phyloP scores from a whole-genome alignment of 1,139 yeast species.

The Scheffersomyces cryptocercus region DNA sequence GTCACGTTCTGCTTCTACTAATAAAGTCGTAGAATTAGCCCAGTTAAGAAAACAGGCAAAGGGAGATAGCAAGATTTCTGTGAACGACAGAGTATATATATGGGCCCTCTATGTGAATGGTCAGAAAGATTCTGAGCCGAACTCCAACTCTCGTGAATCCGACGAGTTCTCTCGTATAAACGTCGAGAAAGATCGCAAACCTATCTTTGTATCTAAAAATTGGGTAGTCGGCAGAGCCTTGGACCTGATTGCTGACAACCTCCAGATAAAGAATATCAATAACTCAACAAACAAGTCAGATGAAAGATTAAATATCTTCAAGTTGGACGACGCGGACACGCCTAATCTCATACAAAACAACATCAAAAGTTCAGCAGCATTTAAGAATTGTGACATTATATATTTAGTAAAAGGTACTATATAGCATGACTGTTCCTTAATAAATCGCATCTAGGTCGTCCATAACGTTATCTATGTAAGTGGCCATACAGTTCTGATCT shows the following conservation, averaged over 20 bases:
- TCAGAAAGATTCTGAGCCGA: conserved; percentile 19
- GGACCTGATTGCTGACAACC: conserved; percentile 61
- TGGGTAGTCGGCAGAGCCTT: conserved; percentile 82
- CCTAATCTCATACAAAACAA: conserved; percentile 31
- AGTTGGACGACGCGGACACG: conserved; percentile 24
- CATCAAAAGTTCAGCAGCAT: conserved; percentile 43
- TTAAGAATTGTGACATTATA: conserved; percentile 52
- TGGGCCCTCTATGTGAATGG: conserved; percentile 55
- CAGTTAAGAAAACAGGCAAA: conserved; percentile 53
- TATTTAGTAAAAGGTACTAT: conserved; percentile 57
- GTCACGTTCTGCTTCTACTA: conserved; percentile 8
- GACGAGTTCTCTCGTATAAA: conserved; percentile 26
- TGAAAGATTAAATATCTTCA: conserved; percentile 49
- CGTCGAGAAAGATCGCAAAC: conserved; percentile 28
- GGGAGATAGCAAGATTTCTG: conserved; percentile 65
- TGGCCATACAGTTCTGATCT: conserved; percentile 72
- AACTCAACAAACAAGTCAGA: conserved; percentile 46
- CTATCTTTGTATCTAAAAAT: conserved; percentile 55
- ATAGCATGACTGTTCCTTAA: neutral
- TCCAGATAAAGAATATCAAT: conserved; percentile 59
- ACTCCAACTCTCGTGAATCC: conserved; percentile 13
- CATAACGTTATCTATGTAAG: conserved; percentile 68
- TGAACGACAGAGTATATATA: conserved; percentile 60
- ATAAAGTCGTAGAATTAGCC: conserved; percentile 26
- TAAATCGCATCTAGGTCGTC: conserved; percentile 21